These are phyloP conservation scores for Cytospora schulzeri DNA, from an alignment of 2,329 filamentous ascomycete genomes.

Conservation along the genomic window DNA sequence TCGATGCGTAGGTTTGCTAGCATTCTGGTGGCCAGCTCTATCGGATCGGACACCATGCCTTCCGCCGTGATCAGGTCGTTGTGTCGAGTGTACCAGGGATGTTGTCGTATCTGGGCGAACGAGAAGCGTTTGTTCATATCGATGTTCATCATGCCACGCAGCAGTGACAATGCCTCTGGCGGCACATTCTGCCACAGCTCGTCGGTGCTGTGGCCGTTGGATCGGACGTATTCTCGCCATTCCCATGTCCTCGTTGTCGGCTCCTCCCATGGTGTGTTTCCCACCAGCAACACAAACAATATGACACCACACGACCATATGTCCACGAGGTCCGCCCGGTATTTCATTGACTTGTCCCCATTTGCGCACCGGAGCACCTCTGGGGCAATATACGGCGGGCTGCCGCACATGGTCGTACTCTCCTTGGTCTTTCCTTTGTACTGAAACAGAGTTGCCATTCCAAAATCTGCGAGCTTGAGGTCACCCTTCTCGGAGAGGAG, in stretches of 20 bases:
- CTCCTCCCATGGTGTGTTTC: slow-evolving; percentile 97
- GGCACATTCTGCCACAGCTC: slow-evolving; percentile 84
- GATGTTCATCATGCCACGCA: slow-evolving; percentile 91
- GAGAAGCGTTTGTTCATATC: slow-evolving; percentile 75
- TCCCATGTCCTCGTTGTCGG: slow-evolving; percentile 86
- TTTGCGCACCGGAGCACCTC: slow-evolving; percentile 71
- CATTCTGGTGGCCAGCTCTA: slow-evolving; percentile 91
- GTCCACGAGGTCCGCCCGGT: slow-evolving; percentile 80
- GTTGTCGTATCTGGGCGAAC: slow-evolving; percentile 82
- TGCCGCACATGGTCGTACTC: slow-evolving; percentile 89
- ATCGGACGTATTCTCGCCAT: slow-evolving; percentile 82
- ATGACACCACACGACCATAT: slow-evolving; percentile 98
- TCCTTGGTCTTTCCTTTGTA: slow-evolving; percentile 82
- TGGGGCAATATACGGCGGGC: slow-evolving; percentile 94
- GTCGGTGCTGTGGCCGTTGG: slow-evolving; percentile 79
- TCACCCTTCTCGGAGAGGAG: slow-evolving; percentile 81
- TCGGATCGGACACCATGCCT: slow-evolving; percentile 75
- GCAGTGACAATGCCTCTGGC: slow-evolving; percentile 71
- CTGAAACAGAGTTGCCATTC: slow-evolving; percentile 89
- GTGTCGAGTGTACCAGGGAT: slow-evolving; percentile 89
- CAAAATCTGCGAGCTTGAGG: slow-evolving; percentile 95
- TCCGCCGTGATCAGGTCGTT: slow-evolving; percentile 77
- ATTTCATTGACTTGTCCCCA: slow-evolving; percentile 56
- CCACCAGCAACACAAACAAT: slow-evolving; percentile 91
- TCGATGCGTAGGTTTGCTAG: slow-evolving; percentile 89